Evolutionary conservation across 306 rosid species (phyloP).

Genomic region (Cyclanthera cordifolia): DNA sequence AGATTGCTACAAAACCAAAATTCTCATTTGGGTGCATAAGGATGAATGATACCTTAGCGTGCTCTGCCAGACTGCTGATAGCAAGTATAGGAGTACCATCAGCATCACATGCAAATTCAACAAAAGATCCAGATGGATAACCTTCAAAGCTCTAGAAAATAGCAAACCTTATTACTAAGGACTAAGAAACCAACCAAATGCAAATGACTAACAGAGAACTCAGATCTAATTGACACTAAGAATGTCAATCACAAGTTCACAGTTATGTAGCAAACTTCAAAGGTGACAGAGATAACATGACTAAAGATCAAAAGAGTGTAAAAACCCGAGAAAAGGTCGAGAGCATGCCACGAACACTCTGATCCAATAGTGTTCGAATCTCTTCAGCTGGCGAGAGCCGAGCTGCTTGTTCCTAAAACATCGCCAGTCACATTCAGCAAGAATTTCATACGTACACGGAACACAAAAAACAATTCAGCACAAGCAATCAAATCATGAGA

Average conservation of each 20-base stretch:
- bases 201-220: neutral
- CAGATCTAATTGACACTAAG: neutral
- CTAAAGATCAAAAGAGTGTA: neutral
- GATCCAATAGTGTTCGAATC: slow-evolving; percentile 61
- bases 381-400: slow-evolving; percentile 64
- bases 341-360: slow-evolving; percentile 65
- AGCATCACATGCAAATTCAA: slow-evolving; percentile 78
- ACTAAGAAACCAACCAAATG: slow-evolving; percentile 4
- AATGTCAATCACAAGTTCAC: neutral
- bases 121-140: slow-evolving; percentile 86
- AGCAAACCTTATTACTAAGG: neutral
- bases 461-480: neutral
- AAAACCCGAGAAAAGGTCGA: slow-evolving; percentile 73
- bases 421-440: neutral
- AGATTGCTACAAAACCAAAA: neutral
- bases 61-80: slow-evolving; percentile 74
- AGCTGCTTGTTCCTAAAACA: slow-evolving; percentile 68
- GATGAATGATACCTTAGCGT: slow-evolving; percentile 44
- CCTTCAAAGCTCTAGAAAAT: slow-evolving; percentile 53
- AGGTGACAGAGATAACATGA: neutral
- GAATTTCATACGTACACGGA: neutral
- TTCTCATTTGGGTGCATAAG: neutral
- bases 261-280: neutral
- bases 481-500: neutral
- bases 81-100: slow-evolving; percentile 84